These are phyloP conservation scores for Avena sativa DNA, from an alignment of 176 grass and related monocot genomes.

Conservation along the genomic window DNA sequence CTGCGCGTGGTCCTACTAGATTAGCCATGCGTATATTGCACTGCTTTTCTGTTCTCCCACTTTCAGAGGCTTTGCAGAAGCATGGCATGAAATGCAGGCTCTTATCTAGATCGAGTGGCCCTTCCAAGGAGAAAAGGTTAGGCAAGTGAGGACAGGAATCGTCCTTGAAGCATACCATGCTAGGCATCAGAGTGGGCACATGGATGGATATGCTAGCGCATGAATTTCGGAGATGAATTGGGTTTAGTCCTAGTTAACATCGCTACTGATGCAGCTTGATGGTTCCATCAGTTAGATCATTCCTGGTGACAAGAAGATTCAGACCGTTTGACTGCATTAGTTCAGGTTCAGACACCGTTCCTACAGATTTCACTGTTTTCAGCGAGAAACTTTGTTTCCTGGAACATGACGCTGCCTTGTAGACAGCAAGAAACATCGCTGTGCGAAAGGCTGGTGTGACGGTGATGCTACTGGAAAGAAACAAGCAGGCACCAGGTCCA, in stretches of 20 bases:
- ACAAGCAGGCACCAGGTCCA: neutral
- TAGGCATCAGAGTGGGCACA: neutral
- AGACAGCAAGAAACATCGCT: conserved; percentile 17
- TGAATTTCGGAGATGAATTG: neutral
- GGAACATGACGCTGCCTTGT: neutral
- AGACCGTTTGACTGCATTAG: neutral
- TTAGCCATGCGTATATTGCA: conserved; percentile 11
- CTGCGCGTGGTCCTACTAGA: conserved; percentile 18
- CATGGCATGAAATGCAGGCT: conserved; percentile 15
- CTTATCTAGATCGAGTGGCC: conserved; percentile 21
- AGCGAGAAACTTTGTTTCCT: neutral
- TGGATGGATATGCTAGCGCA: conserved; percentile 23
- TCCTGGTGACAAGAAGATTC: neutral
- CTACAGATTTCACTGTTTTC: neutral
- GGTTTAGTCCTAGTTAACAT: conserved; percentile 22
- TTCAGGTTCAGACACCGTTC: neutral
- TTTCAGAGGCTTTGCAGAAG: neutral
- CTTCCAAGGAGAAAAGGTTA: neutral
- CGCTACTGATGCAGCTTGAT: neutral
- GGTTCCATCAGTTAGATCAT: neutral
- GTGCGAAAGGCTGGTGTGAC: conserved; percentile 9
- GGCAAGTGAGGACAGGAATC: conserved; percentile 28
- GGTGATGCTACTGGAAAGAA: conserved; percentile 30
- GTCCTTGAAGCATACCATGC: neutral
- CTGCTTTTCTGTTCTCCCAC: neutral